phyloP scores from a whole-genome alignment of 306 rosid genomes.

The Cicer yamashitae region DNA sequence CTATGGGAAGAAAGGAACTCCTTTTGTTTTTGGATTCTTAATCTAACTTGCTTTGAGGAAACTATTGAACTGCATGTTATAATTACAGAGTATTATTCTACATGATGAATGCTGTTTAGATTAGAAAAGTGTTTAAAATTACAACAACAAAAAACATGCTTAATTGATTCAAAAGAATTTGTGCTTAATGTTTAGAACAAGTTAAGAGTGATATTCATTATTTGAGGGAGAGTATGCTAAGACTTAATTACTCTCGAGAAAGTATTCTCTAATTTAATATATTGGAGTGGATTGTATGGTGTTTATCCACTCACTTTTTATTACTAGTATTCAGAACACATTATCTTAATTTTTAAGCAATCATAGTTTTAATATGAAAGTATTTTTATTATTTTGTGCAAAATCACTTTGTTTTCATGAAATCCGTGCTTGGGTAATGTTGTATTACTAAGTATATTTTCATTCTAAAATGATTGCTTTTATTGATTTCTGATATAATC shows the following conservation, averaged over 20 bases:
- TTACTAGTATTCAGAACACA: background rate
- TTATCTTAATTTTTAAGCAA: slow-evolving; percentile 12
- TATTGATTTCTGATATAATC: slow-evolving; percentile 18
- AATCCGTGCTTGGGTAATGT: slow-evolving; percentile 3
- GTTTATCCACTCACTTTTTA: background rate
- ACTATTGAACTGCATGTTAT: slow-evolving; percentile 26
- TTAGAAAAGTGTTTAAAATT: background rate
- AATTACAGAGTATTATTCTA: slow-evolving; percentile 11
- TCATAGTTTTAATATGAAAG: slow-evolving; percentile 1
- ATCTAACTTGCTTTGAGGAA: slow-evolving; percentile 9
- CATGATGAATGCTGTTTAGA: slow-evolving; percentile 13
- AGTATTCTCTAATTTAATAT: slow-evolving; percentile 26
- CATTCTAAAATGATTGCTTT: slow-evolving; percentile 13
- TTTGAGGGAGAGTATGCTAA: background rate
- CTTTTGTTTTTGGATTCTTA: slow-evolving; percentile 15
- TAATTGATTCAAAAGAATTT: background rate
- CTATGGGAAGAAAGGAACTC: background rate
- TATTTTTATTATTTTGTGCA: background rate
- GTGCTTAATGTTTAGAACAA: background rate
- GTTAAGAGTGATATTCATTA: background rate
- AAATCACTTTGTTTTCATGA: slow-evolving; percentile 5
- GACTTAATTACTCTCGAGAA: background rate
- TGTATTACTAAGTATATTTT: background rate
- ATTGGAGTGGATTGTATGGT: background rate
- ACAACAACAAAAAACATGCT: background rate